Evolutionary conservation across 441 rosid genomes (phyloP).

Genomic region (Croton setiger): DNA sequence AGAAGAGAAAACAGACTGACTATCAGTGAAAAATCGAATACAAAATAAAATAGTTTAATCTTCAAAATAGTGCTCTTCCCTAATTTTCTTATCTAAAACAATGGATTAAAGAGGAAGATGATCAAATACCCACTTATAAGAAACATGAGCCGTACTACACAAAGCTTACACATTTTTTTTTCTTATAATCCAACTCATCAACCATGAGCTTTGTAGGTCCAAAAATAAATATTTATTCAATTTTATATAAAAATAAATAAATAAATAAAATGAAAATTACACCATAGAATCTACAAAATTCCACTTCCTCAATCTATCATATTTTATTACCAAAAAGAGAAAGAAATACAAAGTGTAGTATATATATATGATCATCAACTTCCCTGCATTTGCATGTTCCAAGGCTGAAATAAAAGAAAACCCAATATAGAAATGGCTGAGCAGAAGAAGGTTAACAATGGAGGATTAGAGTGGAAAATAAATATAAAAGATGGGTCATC

Average conservation of each 20-base stretch:
- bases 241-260: conserved; percentile 5
- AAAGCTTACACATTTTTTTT: not conserved
- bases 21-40: too few species aligned
- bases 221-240: too few species aligned
- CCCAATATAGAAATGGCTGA: conserved; percentile 19
- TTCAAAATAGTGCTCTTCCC: conserved; percentile 29
- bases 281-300: not conserved
- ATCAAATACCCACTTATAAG: conserved; percentile 29
- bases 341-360: not conserved
- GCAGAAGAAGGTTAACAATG: conserved; percentile 23
- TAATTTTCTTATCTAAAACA: conserved; percentile 32
- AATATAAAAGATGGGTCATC: conserved; percentile 42
- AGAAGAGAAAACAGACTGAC: too few species aligned
- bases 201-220: too few species aligned
- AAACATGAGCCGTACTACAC: conserved; percentile 10
- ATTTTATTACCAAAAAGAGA: conserved; percentile 4
- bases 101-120: conserved; percentile 27
- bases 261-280: conserved; percentile 15
- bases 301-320: not conserved
- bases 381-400: conserved; percentile 17
- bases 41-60: not conserved
- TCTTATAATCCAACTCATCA: conserved; percentile 11
- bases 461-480: conserved; percentile 46
- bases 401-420: too few species aligned
- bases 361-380: conserved; percentile 12